Base-by-base conservation (phyloP, 2,329 filamentous ascomycete genomes). In the Nemania sp. region DNA sequence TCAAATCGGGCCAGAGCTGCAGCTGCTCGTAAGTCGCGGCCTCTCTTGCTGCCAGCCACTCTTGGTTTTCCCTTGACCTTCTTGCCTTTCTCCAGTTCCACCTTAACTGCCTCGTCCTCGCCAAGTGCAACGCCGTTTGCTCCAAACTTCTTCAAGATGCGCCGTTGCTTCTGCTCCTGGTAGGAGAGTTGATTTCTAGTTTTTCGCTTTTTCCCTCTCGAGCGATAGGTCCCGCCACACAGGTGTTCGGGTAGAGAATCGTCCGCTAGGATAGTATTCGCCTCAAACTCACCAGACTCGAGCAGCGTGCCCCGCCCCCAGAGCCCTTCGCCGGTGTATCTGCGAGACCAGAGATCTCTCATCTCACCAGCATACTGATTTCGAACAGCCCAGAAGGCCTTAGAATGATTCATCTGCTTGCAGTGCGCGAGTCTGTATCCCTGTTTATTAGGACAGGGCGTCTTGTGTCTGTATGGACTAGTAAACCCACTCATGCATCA, bases 331-430 rank as follows among this genome's bases (percentile, higher is more conserved):
- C 92, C 92, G 0, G 85, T 89, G 71, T 95, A 96, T 1, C 81
- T 81, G 57, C 82, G 84, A 1, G 74, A 74, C 90, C 91, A 95
- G 1, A 96, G 77, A 1, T 67, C 80, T 64, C 87, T 84, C 84
- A 96, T 87, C 57, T 91, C 83, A 9, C 80, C 81, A 1, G 90
- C 88, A 71, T 90, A 95, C 43, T 80, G 77, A 73, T 95, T 90
- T 48, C 91, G 81, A 17, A 93, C 88, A 10, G 84, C 83, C 91
- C 92, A 96, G 70, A 96, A 96, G 2, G 85, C 86, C 57, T 85
- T 83, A 1, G 87, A 89, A 73, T 96, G 92, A 73, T 96, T 96
- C 92, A 96, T 96, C 73, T 96, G 89, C 74, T 91, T 90, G 80
- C 90, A 93, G 74, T 96, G 91, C 2, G 91, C 91, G 32, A 96